Evolutionary conservation across 202 grass and related monocot genomes (phyloP).

Genomic region (Panicum virgatum): DNA sequence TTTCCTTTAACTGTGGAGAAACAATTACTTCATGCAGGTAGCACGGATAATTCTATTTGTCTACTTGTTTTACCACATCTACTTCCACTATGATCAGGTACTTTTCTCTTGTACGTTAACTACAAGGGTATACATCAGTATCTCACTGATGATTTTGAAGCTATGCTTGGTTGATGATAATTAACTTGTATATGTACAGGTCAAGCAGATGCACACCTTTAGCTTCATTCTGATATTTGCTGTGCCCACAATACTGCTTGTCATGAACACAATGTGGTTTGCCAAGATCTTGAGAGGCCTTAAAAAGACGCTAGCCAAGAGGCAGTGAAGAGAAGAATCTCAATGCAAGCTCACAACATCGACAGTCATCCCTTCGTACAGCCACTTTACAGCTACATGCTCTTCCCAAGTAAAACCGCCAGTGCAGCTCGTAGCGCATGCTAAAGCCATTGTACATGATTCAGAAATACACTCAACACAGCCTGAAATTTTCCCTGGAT

Average conservation of each 20-base stretch:
- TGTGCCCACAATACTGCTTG: slow-evolving; percentile 75
- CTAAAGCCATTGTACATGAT: slow-evolving; percentile 46
- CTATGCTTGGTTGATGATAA: slow-evolving; percentile 39
- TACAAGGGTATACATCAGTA: slow-evolving; percentile 3
- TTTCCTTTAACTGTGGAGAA: not conserved
- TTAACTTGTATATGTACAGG: slow-evolving; percentile 50
- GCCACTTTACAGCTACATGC: slow-evolving; percentile 31
- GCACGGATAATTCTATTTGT: slow-evolving; percentile 89
- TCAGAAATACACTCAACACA: slow-evolving; percentile 17
- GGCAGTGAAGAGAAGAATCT: slow-evolving; percentile 62
- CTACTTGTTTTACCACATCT: slow-evolving; percentile 95
- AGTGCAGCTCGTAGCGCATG: slow-evolving; percentile 27
- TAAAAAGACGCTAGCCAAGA: slow-evolving; percentile 88
- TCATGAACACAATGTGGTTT: slow-evolving; percentile 95
- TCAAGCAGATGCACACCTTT: slow-evolving; percentile 66
- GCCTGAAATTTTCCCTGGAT: slow-evolving; percentile 21
- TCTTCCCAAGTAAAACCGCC: slow-evolving; percentile 29
- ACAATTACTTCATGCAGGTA: slow-evolving; percentile 58
- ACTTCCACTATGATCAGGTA: slow-evolving; percentile 87
- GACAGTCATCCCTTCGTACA: slow-evolving; percentile 28
- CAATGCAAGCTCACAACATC: slow-evolving; percentile 20
- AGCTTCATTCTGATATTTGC: slow-evolving; percentile 64
- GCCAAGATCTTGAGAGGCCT: slow-evolving; percentile 94
- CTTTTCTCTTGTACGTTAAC: slow-evolving; percentile 19
- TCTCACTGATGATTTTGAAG: slow-evolving; percentile 15